Evolutionary conservation across 1,139 yeast genomes (phyloP).

Genomic region (Nematodospora anomalae): DNA sequence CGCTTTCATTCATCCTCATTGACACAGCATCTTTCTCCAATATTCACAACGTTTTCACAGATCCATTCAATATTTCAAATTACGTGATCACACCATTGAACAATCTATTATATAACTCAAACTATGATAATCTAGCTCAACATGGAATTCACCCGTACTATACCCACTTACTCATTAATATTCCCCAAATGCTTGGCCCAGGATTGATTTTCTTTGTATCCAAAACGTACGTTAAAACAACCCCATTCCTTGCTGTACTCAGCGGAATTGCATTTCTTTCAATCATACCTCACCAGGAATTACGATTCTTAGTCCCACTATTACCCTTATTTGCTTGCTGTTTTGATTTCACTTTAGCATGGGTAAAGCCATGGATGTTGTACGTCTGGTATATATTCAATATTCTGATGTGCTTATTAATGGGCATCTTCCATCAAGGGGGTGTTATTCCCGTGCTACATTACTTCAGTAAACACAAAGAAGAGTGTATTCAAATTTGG

Average conservation of each 20-base stretch:
- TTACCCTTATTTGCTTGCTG: conserved; percentile 71
- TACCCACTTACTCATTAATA: conserved; percentile 70
- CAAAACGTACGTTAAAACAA: conserved; percentile 38
- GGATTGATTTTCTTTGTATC: conserved; percentile 42
- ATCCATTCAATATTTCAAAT: conserved; percentile 6
- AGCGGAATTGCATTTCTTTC: conserved; percentile 69
- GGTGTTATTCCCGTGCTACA: conserved; percentile 76
- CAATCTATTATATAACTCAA: conserved; percentile 69
- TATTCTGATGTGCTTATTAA: conserved; percentile 52
- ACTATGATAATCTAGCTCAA: conserved; percentile 54
- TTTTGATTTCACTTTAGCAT: conserved; percentile 41
- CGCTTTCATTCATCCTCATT: conserved; percentile 40
- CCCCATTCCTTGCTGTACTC: conserved; percentile 57
- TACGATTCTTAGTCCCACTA: conserved; percentile 77
- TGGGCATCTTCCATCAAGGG: conserved; percentile 88
- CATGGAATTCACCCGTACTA: conserved; percentile 86
- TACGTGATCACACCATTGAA: conserved; percentile 71
- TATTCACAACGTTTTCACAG: conserved; percentile 15
- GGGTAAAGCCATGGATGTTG: conserved; percentile 18
- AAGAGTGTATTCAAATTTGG: conserved; percentile 56
- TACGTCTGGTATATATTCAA: conserved; percentile 69
- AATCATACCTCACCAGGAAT: conserved; percentile 84
- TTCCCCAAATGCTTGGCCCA: conserved; percentile 86
- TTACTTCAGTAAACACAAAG: conserved; percentile 19
- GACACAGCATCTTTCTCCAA: conserved; percentile 47